These are phyloP conservation scores for Xylaria curta DNA, from an alignment of 495 filamentous ascomycete species.

Conservation along the genomic window DNA sequence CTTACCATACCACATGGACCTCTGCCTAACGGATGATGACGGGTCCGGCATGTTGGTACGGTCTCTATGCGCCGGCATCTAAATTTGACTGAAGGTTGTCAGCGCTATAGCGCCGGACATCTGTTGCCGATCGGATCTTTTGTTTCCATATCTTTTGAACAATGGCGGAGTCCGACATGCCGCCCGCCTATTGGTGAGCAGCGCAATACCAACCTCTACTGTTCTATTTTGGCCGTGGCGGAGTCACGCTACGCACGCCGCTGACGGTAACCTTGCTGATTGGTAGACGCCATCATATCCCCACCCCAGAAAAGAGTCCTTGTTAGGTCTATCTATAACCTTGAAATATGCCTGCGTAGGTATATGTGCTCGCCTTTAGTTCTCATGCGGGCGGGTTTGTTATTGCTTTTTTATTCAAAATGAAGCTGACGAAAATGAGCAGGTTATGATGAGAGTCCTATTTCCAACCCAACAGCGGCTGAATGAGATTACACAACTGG, in stretches of 20 bases:
- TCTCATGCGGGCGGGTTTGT: background rate
- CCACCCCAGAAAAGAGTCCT: background rate
- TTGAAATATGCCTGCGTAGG: background rate
- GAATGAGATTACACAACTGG: background rate
- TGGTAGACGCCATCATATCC: background rate
- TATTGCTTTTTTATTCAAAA: background rate
- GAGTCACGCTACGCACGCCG: background rate
- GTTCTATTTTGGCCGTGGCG: slow-evolving; percentile 20
- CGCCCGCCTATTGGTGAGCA: background rate
- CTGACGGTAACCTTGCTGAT: slow-evolving; percentile 3
- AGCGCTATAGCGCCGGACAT: slow-evolving; percentile 13
- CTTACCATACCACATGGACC: background rate
- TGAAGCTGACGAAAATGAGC: background rate
- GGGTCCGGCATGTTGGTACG: slow-evolving; percentile 6
- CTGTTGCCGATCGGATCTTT: slow-evolving; percentile 1
- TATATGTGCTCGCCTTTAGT: background rate
- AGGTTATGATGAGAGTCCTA: background rate
- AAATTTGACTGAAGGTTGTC: background rate
- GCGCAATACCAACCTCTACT: background rate
- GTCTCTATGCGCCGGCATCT: background rate
- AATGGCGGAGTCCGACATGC: background rate
- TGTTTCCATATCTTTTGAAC: slow-evolving; percentile 3
- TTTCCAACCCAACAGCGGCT: background rate
- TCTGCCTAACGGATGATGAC: slow-evolving; percentile 14
- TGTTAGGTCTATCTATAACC: background rate